Base-by-base conservation (phyloP, 1,139 yeast species). In the Protomyces inouyei region DNA sequence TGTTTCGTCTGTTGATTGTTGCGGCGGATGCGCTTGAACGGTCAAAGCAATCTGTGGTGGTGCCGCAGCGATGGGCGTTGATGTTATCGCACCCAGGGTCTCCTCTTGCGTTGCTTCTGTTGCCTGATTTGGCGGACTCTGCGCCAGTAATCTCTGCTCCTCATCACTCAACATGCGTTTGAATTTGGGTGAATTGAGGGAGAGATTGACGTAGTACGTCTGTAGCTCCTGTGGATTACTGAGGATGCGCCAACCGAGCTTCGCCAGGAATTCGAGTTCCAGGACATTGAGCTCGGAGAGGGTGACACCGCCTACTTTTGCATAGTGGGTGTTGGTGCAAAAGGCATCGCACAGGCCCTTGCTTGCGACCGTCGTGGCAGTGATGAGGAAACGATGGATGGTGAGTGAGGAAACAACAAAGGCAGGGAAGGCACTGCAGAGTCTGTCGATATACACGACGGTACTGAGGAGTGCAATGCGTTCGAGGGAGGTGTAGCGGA, bases 291-390 rank as follows among this genome's bases (percentile, higher is more conserved):
- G 79, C 74, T 93, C 98, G 67, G 86, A 82, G 53, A 87, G 79
- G 48, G 93, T 90, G 6, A 93, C 87, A 69, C 98, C 98, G 1
- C 98, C 98, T 21, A 93, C 98, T 73, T 88, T 88, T 10, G 98
- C 96, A 73, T 93, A 93, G 74, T 92, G 97, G 46, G 87, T 83
- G 74, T 92, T 93, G 4, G 97, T 91, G 75, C 95, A 92, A 74
- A 93, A 93, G 54, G 92, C 87, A 75, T 93, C 98, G 74, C 96
- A 95, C 71, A 93, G 80, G 1, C 96, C 95, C 74, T 93, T 93
- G 68, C 93, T 87, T 0, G 95, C 96, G 3, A 92, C 85, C 73
- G 95, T 88, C 0, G 97, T 91, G 0, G 96, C 95, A 0, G 97
- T 92, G 61, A 93, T 80, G 65, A 93, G 77, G 72, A 91, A 93